Conservation (phyloP, 192 early-diverging fungal genomes). For the Diversispora eburnea region DNA sequence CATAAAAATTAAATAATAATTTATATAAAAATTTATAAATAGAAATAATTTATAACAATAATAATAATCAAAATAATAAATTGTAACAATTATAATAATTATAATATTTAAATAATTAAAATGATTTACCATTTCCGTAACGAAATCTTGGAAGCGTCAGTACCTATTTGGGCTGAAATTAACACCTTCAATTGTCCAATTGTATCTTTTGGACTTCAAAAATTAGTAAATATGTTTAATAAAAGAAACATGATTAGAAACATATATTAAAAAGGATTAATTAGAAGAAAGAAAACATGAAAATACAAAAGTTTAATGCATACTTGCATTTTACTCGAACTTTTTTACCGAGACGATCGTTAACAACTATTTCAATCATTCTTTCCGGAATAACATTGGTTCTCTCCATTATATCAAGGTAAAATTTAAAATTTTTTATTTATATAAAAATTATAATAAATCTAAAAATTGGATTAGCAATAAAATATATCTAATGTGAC, state of each 20-base stretch:
- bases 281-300: background rate
- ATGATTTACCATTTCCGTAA: constrained; percentile 77
- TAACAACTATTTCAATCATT: constrained; percentile 71
- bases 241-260: background rate
- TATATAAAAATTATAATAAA: no score
- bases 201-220: constrained; percentile 68
- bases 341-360: constrained; percentile 90
- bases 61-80: no score
- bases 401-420: no score
- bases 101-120: background rate
- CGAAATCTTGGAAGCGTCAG: constrained; percentile 81
- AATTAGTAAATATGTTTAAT: constrained; percentile 1
- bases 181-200: constrained; percentile 82
- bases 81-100: background rate
- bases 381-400: no score
- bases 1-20: background rate
- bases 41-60: background rate
- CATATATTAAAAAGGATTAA: no score
- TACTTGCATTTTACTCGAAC: constrained; percentile 85
- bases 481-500: no score
- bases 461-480: no score
- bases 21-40: background rate
- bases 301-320: constrained; percentile 16
- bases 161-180: constrained; percentile 86
- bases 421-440: no score